Conservation (phyloP, 2,329 filamentous ascomycete species). For the Monilinia fructicola region DNA sequence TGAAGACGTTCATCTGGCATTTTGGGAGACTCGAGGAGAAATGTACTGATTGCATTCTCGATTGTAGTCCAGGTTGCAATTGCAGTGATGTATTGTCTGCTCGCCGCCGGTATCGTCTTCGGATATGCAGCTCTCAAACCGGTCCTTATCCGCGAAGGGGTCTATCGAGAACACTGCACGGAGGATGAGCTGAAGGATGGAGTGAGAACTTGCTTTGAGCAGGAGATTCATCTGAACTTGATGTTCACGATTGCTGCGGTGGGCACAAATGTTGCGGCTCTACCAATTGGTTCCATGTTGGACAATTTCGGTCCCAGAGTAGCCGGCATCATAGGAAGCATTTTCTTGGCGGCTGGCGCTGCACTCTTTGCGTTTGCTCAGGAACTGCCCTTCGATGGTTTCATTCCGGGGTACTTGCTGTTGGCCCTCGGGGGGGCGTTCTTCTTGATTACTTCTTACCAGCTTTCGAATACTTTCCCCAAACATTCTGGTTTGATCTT, state of each 20-base stretch:
- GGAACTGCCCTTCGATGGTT: slow-evolving; percentile 68
- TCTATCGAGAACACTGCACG: slow-evolving; percentile 66
- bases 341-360: slow-evolving; percentile 69
- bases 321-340: slow-evolving; percentile 68
- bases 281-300: slow-evolving; percentile 81
- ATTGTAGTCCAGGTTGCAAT: slow-evolving; percentile 64
- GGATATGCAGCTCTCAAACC: slow-evolving; percentile 85
- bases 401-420: slow-evolving; percentile 71
- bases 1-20: not conserved
- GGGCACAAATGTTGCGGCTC: slow-evolving; percentile 80
- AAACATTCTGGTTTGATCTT: slow-evolving; percentile 75
- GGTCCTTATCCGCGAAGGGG: slow-evolving; percentile 69
- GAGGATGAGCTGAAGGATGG: slow-evolving; percentile 50
- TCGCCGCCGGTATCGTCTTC: slow-evolving; percentile 78
- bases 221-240: slow-evolving; percentile 71
- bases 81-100: slow-evolving; percentile 70
- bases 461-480: slow-evolving; percentile 82
- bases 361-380: slow-evolving; percentile 68
- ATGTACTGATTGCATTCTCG: slow-evolving; percentile 22
- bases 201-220: slow-evolving; percentile 55
- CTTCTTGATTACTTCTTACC: slow-evolving; percentile 79
- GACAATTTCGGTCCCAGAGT: slow-evolving; percentile 79
- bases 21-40: not conserved
- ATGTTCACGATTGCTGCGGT: slow-evolving; percentile 93
- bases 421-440: slow-evolving; percentile 78